phyloP scores from a whole-genome alignment of 495 filamentous ascomycete genomes.

The Hypoxylon intermedium region DNA sequence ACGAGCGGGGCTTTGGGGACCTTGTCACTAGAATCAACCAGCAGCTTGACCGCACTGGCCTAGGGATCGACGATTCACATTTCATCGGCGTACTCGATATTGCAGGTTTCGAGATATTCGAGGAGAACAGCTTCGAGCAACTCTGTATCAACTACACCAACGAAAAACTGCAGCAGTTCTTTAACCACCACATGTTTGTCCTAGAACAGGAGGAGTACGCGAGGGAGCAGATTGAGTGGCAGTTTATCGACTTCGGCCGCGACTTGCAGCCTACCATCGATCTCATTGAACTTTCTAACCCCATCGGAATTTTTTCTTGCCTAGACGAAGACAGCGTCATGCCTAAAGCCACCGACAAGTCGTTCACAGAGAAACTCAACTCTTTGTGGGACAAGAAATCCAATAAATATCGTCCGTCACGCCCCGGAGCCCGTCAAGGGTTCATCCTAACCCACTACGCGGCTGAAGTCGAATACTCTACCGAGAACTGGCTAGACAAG shows the following conservation, averaged over 20 bases:
- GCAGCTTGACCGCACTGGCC: slow-evolving; percentile 81
- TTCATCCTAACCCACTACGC: slow-evolving; percentile 99
- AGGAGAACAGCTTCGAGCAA: slow-evolving; percentile 98
- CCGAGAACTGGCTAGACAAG: slow-evolving; percentile 95
- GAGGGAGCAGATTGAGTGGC: slow-evolving; percentile 97
- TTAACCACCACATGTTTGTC: slow-evolving; percentile 99
- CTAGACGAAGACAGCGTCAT: slow-evolving; percentile 98
- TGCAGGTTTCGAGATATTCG: slow-evolving; percentile 98
- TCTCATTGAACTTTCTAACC: slow-evolving; percentile 92
- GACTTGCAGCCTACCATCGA: slow-evolving; percentile 99
- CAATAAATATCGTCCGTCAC: slow-evolving; percentile 86
- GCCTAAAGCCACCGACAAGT: slow-evolving; percentile 97
- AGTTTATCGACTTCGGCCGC: slow-evolving; percentile 98
- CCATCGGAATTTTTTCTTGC: slow-evolving; percentile 98
- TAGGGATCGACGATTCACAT: slow-evolving; percentile 81
- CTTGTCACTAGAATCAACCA: slow-evolving; percentile 90
- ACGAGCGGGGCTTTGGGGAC: slow-evolving; percentile 93
- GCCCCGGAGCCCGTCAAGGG: slow-evolving; percentile 75
- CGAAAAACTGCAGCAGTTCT: slow-evolving; percentile 99
- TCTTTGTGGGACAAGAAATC: slow-evolving; percentile 96
- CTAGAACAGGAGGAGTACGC: slow-evolving; percentile 99
- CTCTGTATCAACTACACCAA: slow-evolving; percentile 99
- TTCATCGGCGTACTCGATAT: slow-evolving; percentile 99
- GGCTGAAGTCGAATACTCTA: slow-evolving; percentile 96
- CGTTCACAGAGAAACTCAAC: slow-evolving; percentile 97